These are phyloP conservation scores for Pythium scleroteichum DNA, from an alignment of 352 stramenopile genomes.

Conservation along the genomic window DNA sequence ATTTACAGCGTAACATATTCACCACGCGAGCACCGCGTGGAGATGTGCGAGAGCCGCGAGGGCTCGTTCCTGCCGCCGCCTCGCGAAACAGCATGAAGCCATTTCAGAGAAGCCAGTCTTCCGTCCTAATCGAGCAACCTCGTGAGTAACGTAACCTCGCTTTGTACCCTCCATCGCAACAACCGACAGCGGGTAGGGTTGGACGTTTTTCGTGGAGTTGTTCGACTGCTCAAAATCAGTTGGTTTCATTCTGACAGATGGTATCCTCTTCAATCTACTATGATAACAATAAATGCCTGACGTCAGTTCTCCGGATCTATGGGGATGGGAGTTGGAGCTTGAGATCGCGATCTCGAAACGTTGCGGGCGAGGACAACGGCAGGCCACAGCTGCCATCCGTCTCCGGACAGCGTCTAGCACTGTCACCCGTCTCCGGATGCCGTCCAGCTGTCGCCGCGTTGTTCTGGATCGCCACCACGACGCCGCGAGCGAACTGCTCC, in stretches of 20 bases:
- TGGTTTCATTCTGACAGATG: no score
- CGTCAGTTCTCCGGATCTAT: no score
- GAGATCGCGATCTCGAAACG: no score
- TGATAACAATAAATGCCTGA: no score
- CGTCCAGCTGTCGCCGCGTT: no score
- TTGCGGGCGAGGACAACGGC: no score
- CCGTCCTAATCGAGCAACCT: conserved; percentile 16
- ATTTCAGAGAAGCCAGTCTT: conserved; percentile 10
- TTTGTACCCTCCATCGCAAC: not conserved
- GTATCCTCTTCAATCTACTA: no score
- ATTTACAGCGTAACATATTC: conserved; percentile 55
- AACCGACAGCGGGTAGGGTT: not conserved
- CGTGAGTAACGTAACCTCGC: conserved; percentile 1
- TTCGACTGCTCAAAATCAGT: not conserved
- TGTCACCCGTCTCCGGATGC: no score
- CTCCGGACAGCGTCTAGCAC: no score
- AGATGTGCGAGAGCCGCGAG: conserved; percentile 33
- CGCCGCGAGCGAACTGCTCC: not conserved
- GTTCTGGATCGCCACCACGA: no score
- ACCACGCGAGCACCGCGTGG: conserved; percentile 47
- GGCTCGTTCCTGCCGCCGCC: conserved; percentile 36
- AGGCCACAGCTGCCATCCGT: no score
- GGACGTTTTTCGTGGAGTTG: not conserved
- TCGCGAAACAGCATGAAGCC: conserved; percentile 3
- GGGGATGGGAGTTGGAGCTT: no score